Percentiles rank a stretch among this genome's conserved stretches.
Conservation (phyloP, 495 filamentous ascomycete species). For the Penicillium bovifimosum region DNA sequence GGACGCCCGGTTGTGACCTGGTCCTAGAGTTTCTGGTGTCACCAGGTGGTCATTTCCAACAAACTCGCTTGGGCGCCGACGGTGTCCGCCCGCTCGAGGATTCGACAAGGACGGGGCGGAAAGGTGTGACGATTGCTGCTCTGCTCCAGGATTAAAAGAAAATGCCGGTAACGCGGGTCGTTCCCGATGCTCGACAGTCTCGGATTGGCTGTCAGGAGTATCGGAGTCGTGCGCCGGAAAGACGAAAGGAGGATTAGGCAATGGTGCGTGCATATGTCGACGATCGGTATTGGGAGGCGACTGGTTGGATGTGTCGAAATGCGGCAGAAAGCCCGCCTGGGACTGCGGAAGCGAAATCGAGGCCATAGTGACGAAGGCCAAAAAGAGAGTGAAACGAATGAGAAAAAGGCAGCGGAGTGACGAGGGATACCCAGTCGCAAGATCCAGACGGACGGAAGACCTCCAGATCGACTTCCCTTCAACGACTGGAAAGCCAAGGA, state of each 20-base stretch:
- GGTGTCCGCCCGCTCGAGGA: slow-evolving; percentile 52
- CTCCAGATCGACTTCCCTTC: slow-evolving; percentile 41
- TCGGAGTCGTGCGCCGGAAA: slow-evolving; percentile 53
- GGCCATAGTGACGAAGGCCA: slow-evolving; percentile 29
- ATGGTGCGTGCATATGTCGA: slow-evolving; percentile 41
- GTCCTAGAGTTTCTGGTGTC: slow-evolving; percentile 52
- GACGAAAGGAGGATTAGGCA: slow-evolving; percentile 66
- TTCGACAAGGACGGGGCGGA: slow-evolving; percentile 25
- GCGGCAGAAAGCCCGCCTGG: slow-evolving; percentile 29
- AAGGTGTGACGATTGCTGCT: slow-evolving; percentile 23
- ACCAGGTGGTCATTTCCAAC: slow-evolving; percentile 65
- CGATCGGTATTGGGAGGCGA: slow-evolving; percentile 18
- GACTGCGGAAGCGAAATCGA: slow-evolving; percentile 39
- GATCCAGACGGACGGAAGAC: slow-evolving; percentile 36
- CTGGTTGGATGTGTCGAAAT: slow-evolving; percentile 26
- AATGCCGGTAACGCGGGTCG: slow-evolving; percentile 55
- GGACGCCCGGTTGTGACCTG: slow-evolving; percentile 58
- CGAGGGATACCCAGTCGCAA: slow-evolving; percentile 18
- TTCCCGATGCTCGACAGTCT: slow-evolving; percentile 11
- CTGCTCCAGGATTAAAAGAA: slow-evolving; percentile 56
- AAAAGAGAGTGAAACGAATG: slow-evolving; percentile 7
- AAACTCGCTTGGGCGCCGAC: slow-evolving; percentile 71
- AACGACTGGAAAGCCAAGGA: slow-evolving; percentile 31
- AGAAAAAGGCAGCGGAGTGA: slow-evolving; percentile 7
- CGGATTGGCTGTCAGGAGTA: slow-evolving; percentile 7